phyloP scores from a whole-genome alignment of 306 rosid genomes.

The Crotalaria pallida region DNA sequence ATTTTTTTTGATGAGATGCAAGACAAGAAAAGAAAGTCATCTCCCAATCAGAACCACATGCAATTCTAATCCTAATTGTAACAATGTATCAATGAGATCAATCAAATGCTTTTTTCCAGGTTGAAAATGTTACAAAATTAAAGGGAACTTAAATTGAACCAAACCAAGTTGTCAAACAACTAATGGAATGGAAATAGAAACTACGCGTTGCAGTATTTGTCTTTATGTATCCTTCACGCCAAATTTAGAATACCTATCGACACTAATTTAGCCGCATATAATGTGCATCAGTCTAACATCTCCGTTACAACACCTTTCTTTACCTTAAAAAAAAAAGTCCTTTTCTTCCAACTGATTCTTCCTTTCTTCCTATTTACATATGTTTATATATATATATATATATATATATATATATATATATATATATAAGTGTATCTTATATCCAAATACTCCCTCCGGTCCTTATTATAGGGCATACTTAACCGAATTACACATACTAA shows the following conservation, averaged over 20 bases:
- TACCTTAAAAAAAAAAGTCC: too few relatives aligned
- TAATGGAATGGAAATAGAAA: neutral
- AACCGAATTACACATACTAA: too few relatives aligned
- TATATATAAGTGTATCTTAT: too few relatives aligned
- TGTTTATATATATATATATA: neutral
- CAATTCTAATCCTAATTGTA: neutral
- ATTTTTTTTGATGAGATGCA: neutral
- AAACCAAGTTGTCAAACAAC: neutral
- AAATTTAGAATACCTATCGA: neutral
- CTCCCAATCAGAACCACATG: neutral
- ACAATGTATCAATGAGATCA: neutral
- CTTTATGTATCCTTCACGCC: neutral
- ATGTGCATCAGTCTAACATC: neutral
- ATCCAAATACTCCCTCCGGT: too few relatives aligned
- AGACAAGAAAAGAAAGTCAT: constrained; percentile 26
- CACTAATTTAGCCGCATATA: neutral
- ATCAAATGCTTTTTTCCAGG: neutral
- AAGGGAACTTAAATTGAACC: neutral
- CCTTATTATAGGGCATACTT: too few relatives aligned
- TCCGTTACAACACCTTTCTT: neutral
- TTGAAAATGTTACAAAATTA: neutral
- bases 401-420: too few relatives aligned
- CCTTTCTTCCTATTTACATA: neutral
- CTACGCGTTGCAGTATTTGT: neutral
- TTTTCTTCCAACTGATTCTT: neutral